Conservation (phyloP, 768 basidiomycete genomes). For the Hypsizygus marmoreus region DNA sequence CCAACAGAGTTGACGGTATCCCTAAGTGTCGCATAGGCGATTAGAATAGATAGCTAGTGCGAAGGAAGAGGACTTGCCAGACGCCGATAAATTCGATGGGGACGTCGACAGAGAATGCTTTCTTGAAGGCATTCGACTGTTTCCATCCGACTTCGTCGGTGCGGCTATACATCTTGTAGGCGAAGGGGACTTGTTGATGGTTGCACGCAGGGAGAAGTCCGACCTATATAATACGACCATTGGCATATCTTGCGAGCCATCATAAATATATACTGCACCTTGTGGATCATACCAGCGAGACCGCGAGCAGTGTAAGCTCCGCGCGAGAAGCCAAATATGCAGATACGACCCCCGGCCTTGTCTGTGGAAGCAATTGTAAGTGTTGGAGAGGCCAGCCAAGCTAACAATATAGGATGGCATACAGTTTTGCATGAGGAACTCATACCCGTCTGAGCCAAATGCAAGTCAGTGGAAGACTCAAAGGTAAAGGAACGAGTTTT, state of each 20-base stretch:
- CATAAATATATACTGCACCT: slow-evolving; percentile 29
- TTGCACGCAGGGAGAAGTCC: slow-evolving; percentile 62
- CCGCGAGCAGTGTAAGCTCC: slow-evolving; percentile 58
- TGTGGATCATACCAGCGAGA: slow-evolving; percentile 62
- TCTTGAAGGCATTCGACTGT: slow-evolving; percentile 41
- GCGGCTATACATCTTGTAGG: slow-evolving; percentile 57
- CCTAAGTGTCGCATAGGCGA: no score
- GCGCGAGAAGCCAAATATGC: slow-evolving; percentile 68
- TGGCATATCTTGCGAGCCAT: neutral
- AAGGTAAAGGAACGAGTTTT: neutral
- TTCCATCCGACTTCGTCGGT: slow-evolving; percentile 23
- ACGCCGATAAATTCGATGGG: slow-evolving; percentile 52
- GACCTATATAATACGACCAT: slow-evolving; percentile 28
- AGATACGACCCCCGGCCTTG: slow-evolving; percentile 50
- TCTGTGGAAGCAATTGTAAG: slow-evolving; percentile 3
- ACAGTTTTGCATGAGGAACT: slow-evolving; percentile 65
- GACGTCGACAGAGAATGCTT: slow-evolving; percentile 44
- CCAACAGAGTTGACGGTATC: slow-evolving; percentile 57
- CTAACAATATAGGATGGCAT: slow-evolving; percentile 8
- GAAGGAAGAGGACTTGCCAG: slow-evolving; percentile 32
- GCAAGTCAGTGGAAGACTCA: neutral
- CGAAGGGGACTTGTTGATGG: slow-evolving; percentile 57
- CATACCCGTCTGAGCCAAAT: slow-evolving; percentile 44
- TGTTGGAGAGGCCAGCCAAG: neutral
- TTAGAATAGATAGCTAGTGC: neutral